Base-by-base conservation (phyloP, 441 rosid genomes). In the Pelargonium citronellum region DNA sequence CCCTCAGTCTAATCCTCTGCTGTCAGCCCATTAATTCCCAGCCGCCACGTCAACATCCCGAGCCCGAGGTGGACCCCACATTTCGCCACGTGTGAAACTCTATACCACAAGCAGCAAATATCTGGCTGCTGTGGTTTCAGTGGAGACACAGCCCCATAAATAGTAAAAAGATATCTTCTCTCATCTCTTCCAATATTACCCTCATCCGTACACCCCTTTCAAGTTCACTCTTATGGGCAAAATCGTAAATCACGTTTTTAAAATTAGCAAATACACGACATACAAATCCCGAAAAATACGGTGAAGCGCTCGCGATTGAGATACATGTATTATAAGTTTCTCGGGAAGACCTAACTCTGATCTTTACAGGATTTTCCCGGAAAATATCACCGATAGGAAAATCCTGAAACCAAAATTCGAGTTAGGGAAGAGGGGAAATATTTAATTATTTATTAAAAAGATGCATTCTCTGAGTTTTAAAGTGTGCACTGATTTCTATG, bases 381-480 rank as follows among this genome's bases (percentile, higher is more conserved):
- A 47, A 47, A 47, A 47, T 47, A 51, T 41, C 30, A 2, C 27
- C 27, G 57, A 11, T 12, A 39, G 41, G 64, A 69, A n/a, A 7
- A n/a, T 30, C 39, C 68, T 16, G 55, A 62, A 68, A 39, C 27
- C 27, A n/a, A 47, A 12, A 47, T 10, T 47, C 13, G 55, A 11
- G 55, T 47, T 12, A n/a, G 55, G n/a, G 15, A 47, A 41, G 15
- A 10, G n/a, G 15, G n/a, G 1, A 3, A 1, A 12, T 47, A 47
- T 10, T 47, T 47, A 24, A 24, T n/a, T 24, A 24, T 12, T 44
- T n/a, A 12, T 1, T 10, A 49, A 22, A 49, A 65, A 60, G 13
- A 82, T 79, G 85, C 83, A 80, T 70, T 73, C 82, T 55, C 51
- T 41, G 53, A 71, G 76, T 67, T 67, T 81, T n/a, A 79, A 79